phyloP scores from a whole-genome alignment of 2,329 filamentous ascomycete species.

The Graphilbum ipis-grandicollis region DNA sequence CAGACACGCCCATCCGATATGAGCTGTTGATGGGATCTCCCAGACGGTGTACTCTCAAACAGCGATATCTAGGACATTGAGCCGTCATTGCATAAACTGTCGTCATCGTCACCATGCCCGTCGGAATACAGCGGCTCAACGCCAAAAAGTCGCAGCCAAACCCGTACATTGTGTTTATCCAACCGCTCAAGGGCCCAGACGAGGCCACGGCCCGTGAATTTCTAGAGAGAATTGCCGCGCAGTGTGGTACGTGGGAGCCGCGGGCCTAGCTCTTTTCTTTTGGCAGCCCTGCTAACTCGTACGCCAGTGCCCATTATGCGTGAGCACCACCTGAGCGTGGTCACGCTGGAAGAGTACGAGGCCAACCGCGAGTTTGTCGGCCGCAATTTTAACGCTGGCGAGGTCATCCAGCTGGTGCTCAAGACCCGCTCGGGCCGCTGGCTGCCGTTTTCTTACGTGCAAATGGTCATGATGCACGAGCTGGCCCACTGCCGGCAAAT shows the following conservation, averaged over 20 bases:
- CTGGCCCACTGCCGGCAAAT: conserved; percentile 80
- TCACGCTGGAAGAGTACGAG: conserved; percentile 63
- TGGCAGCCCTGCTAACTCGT: background rate
- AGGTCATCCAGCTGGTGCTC: conserved; percentile 72
- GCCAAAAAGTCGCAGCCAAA: conserved; percentile 60
- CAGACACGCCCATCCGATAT: too few relatives aligned
- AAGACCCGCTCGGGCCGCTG: conserved; percentile 50
- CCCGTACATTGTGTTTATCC: conserved; percentile 68
- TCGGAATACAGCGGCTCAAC: conserved; percentile 66
- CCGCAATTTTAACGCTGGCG: conserved; percentile 79
- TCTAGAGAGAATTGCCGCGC: conserved; percentile 60
- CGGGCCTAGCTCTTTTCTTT: too few relatives aligned
- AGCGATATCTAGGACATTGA: too few relatives aligned
- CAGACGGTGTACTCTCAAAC: too few relatives aligned
- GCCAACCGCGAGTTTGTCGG: conserved; percentile 72
- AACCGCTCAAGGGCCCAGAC: conserved; percentile 50
- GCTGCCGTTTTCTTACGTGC: conserved; percentile 69
- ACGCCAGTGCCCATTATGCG: conserved; percentile 48
- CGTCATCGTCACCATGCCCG: conserved; percentile 58
- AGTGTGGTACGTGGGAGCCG: conserved; percentile 40
- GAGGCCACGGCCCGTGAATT: conserved; percentile 50
- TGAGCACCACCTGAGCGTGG: conserved; percentile 44
- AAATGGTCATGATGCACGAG: conserved; percentile 95
- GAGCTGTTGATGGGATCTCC: too few relatives aligned
- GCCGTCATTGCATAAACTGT: too few relatives aligned